Evolutionary conservation across 2,329 filamentous ascomycete genomes (phyloP).

Genomic region (Metarhizium humberi): DNA sequence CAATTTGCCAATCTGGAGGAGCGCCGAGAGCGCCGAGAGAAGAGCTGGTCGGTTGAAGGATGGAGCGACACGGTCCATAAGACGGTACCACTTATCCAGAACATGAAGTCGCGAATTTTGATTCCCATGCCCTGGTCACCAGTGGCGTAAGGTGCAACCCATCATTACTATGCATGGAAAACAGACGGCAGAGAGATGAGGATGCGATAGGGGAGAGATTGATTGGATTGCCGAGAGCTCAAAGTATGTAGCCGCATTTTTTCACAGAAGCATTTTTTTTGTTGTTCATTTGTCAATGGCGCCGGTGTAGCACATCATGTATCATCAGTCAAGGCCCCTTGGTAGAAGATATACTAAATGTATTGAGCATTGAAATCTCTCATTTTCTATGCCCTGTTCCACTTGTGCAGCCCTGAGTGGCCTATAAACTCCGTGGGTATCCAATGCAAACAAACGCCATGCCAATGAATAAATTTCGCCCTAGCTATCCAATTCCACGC

Average conservation of each 20-base stretch:
- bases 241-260: neutral
- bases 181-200: neutral
- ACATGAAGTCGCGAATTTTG: constrained; percentile 89
- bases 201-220: neutral
- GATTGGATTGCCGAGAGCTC: neutral
- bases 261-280: constrained; percentile 1
- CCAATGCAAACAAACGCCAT: constrained; percentile 7
- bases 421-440: constrained; percentile 3
- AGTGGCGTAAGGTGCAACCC: constrained; percentile 49
- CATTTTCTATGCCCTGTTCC: neutral
- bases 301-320: constrained; percentile 2
- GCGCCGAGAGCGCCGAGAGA: constrained; percentile 78
- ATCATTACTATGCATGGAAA: neutral
- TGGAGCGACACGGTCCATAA: constrained; percentile 98
- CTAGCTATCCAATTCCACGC: constrained; percentile 29
- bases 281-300: constrained; percentile 5
- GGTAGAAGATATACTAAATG: constrained; percentile 1
- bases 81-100: constrained; percentile 93
- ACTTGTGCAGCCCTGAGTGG: neutral
- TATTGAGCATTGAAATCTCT: constrained; percentile 5
- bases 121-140: constrained; percentile 96
- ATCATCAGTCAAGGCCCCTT: constrained; percentile 1
- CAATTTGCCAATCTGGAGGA: constrained; percentile 97
- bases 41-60: constrained; percentile 90
- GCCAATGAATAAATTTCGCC: neutral